Evolutionary conservation across 805 yeast genomes (phyloP), one percentile per base, ranked within the genome.

Genomic region (Kuraishia hungarica): DNA sequence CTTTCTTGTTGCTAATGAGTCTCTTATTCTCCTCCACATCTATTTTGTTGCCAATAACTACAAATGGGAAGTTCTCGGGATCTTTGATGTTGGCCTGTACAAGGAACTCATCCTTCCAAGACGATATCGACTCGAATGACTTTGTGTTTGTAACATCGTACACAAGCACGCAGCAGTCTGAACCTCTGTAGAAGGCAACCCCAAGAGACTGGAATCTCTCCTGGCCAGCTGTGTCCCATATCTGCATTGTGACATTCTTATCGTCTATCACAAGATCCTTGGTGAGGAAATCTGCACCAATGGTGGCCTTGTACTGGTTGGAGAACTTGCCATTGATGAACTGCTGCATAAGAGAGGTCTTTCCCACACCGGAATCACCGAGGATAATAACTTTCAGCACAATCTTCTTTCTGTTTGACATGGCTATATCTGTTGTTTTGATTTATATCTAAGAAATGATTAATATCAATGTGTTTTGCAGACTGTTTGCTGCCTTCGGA

Each of bases 171-270:
- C 98, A 94, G 72, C 98, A 94, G 71, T 94, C 98, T 1, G 98
- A 97, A 43, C 98, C 98, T 64, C 99, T 79, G 71, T 94, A 93
- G 69, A 93, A 93, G 0, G 98, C 98, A 50, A 93, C 97, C 17
- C 98, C 98, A 58, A 93, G 76, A 56, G 96, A 86, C 72, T 94
- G 98, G 78, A 93, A 93, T 64, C 99, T 80, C 72, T 93, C 99
- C 75, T 93, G 99, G 43, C 99, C 99, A 7, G 98, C 98, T 49
- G 99, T 93, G 67, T 93, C 99, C 99, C 99, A 93, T 55, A 94
- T 87, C 72, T 88, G 93, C 78, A 87, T 78, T 22, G 89, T 84
- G 8, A 86, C 91, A 60, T 81, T 80, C 63, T 86, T 87, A 69
- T 87, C 94, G 68, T 94, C 98, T 56, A 94, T 81, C 26, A 79